Evolutionary conservation across 1,284 basidiomycete genomes (phyloP), one percentile per base, ranked within the genome.

Genomic region (Sporisorium graminicola): DNA sequence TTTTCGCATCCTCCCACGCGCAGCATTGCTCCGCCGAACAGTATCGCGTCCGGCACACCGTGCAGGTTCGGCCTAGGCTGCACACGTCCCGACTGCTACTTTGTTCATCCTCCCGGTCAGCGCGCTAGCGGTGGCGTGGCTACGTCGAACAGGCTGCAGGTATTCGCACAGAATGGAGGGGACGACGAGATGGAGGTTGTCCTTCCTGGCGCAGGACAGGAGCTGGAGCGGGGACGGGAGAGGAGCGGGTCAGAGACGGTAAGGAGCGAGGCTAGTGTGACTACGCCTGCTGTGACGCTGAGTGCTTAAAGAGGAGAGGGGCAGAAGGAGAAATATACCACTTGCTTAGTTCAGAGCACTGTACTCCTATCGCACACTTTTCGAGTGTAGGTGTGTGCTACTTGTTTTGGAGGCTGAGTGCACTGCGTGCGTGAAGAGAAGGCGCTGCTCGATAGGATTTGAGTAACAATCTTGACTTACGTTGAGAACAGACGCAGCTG

Each of bases 31-130:
- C 14, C 37, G 37, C 1, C 37, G 37, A 18, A n/a, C 14, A 35
- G n/a, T n/a, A n/a, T n/a, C 8, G 29, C 22, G 2, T 51, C 29
- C 20, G 33, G 29, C 2, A 70, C 63, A 1, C 56, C 64, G 14
- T 78, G 76, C 43, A 55, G 76, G 22, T 78, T 78, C 31, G 76
- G 73, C 8, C 31, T 76, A 5, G 67, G 76, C 0, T 78, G 76
- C 27, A 78, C 76, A 1, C 53, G 73, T 14, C 5, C 49, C 2
- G 61, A 75, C 33, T 78, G 76, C 52, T 75, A 67, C 49, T 78
- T 52, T 27, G 22, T 55, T 14, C 76, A 78, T 49, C 76, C 76
- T 2, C 65, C 61, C 0, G 69, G 69, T 18, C 51, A 65, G 40
- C 52, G 63, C 7, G 56, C 57, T 4, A 49, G 20, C 16, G 51